A percentile compares a stretch with the other conserved stretches of the same genome.
phyloP scores from a whole-genome alignment of 352 stramenopile genomes.

The Phytophthora crassamura region DNA sequence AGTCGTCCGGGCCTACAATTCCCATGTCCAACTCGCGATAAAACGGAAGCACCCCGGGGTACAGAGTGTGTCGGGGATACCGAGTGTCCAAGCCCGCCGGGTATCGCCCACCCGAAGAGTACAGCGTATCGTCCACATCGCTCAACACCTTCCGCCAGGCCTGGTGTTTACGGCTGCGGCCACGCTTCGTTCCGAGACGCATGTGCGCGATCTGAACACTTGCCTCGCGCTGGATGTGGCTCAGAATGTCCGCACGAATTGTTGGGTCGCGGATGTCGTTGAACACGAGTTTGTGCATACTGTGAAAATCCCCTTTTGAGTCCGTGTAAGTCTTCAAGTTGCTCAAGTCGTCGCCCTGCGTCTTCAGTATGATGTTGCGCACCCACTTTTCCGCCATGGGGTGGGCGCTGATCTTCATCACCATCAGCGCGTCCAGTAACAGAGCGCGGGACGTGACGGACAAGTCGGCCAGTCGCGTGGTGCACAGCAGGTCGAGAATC shows the following conservation, averaged over 20 bases:
- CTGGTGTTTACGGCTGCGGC: constrained; percentile 79
- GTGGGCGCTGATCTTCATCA: constrained; percentile 97
- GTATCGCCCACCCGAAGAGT: constrained; percentile 95
- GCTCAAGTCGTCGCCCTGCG: constrained; percentile 95
- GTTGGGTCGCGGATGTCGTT: constrained; percentile 92
- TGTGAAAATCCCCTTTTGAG: constrained; percentile 96
- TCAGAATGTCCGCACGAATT: constrained; percentile 95
- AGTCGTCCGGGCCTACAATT: constrained; percentile 89
- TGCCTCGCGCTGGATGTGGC: constrained; percentile 95
- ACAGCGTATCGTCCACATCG: constrained; percentile 99
- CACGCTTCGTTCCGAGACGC: constrained; percentile 88
- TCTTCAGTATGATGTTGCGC: constrained; percentile 97
- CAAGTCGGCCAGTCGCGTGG: constrained; percentile 93
- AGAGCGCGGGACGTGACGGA: constrained; percentile 93
- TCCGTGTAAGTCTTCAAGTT: constrained; percentile 97
- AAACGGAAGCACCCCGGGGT: constrained; percentile 97
- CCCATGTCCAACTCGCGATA: constrained; percentile 98
- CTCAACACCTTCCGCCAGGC: constrained; percentile 98
- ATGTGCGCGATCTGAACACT: constrained; percentile 95
- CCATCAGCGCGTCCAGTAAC: constrained; percentile 95
- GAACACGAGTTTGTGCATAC: constrained; percentile 98
- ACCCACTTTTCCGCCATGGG: constrained; percentile 96
- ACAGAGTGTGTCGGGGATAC: constrained; percentile 94
- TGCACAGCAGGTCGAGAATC: constrained; percentile 95
- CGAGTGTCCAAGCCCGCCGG: constrained; percentile 95